phyloP scores from a whole-genome alignment of 257 asterid genomes.

The Fraxinus cuspidata region DNA sequence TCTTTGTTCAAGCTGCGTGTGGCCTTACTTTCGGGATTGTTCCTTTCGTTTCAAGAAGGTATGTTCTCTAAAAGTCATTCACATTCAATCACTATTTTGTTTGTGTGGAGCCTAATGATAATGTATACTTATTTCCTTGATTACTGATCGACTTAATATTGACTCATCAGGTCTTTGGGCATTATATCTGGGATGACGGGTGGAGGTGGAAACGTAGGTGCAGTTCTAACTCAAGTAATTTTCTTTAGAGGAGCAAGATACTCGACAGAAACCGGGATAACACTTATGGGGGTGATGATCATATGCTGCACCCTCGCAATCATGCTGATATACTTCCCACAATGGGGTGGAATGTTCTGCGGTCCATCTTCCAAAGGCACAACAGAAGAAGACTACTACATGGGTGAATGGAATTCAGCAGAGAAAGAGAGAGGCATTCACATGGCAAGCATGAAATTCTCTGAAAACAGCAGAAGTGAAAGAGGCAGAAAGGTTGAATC shows the following conservation, averaged over 20 bases:
- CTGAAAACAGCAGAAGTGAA: constrained; percentile 63
- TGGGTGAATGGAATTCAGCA: constrained; percentile 59
- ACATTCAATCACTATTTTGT: neutral
- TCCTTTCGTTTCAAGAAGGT: constrained; percentile 85
- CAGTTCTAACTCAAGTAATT: constrained; percentile 70
- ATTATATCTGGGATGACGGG: constrained; percentile 85
- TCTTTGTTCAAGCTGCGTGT: constrained; percentile 85
- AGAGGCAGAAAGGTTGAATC: constrained; percentile 47
- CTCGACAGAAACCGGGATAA: constrained; percentile 70
- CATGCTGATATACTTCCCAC: constrained; percentile 68
- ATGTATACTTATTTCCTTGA: neutral
- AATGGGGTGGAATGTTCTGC: constrained; percentile 85
- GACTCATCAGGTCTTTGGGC: constrained; percentile 61
- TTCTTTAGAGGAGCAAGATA: constrained; percentile 76
- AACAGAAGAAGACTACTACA: constrained; percentile 79
- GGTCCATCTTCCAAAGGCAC: constrained; percentile 56
- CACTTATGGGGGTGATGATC: constrained; percentile 83
- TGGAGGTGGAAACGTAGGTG: constrained; percentile 86
- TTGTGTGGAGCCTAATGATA: too few species aligned
- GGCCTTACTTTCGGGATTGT: constrained; percentile 95
- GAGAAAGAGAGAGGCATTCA: constrained; percentile 66
- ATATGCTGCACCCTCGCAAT: constrained; percentile 57
- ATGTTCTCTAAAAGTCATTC: neutral
- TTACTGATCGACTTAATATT: neutral
- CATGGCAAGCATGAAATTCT: constrained; percentile 67